Base-by-base conservation (phyloP, 345 rosid genomes). In the Salix caprea region DNA sequence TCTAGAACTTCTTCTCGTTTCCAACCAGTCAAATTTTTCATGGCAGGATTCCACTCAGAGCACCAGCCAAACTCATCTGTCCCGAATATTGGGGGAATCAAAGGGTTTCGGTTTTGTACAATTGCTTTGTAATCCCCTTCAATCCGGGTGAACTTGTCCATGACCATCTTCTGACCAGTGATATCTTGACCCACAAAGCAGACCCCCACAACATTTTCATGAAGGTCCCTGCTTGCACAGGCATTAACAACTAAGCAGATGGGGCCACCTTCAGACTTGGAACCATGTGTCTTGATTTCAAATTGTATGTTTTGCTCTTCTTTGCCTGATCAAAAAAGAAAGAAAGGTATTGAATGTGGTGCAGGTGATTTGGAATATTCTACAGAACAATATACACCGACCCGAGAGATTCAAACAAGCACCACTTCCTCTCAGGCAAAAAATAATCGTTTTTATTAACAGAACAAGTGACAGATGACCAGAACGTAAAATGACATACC, bases 171-270 rank as follows among this genome's bases (percentile, higher is more conserved):
- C 88, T 93, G 94, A 71, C 82, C 92, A n/a, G 99, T 95, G 75
- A 95, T 85, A 87, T 95, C 99, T 82, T 95, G 99, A 23, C 97
- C 99, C 70, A 95, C 97, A 36, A 95, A 93, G 80, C 99, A 95
- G 71, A 95, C 92, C 21, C 99, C 99, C 60, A 90, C 97, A 48
- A 93, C 97, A 78, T 77, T 89, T 62, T 89, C 96, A 52, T 88
- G 88, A 67, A 93, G 88, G 80, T 95, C 97, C 84, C 91, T 84
- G 85, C 97, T 95, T 16, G 92, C 94, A 58, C 99, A 95, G 70
- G 99, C 97, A 83, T 95, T 95, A 23, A 87, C 99, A 74, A 91
- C 75, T 83, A 95, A 89, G 85, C 92, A 90, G 80, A 95, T 83
- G n/a, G 97, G 93, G 23, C 89, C 94, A 74, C 81, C 84, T 67